Percentiles rank a stretch among this genome's conserved stretches.
phyloP scores from a whole-genome alignment of 345 rosid genomes.

The Chamaenerion angustifolium region DNA sequence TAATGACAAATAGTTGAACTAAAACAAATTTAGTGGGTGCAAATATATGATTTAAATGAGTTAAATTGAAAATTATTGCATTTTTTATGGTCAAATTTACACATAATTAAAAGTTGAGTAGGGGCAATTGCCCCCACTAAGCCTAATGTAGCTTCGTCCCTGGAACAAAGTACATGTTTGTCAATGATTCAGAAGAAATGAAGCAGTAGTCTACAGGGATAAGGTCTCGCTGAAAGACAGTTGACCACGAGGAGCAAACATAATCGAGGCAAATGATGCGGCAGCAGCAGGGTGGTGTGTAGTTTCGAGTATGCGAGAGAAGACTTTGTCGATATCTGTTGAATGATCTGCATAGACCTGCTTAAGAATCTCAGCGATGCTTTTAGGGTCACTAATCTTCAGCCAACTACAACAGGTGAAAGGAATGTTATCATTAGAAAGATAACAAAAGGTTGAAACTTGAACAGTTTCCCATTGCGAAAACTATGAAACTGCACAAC shows the following conservation, averaged over 20 bases:
- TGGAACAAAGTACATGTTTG: not conserved
- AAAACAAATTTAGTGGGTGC: too few relatives aligned
- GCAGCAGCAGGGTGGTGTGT: slow-evolving; percentile 94
- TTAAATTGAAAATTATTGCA: too few relatives aligned
- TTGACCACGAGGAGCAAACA: slow-evolving; percentile 78
- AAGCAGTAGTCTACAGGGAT: slow-evolving; percentile 22
- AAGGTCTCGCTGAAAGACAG: slow-evolving; percentile 64
- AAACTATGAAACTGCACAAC: too few relatives aligned
- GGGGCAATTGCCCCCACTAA: too few relatives aligned
- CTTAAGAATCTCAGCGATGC: slow-evolving; percentile 66
- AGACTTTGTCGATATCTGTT: slow-evolving; percentile 66
- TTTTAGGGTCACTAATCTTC: slow-evolving; percentile 80
- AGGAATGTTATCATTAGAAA: not conserved
- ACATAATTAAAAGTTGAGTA: too few relatives aligned
- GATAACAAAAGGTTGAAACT: not conserved
- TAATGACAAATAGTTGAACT: too few relatives aligned
- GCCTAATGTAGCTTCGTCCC: too few relatives aligned
- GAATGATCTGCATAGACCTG: slow-evolving; percentile 90
- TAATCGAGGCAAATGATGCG: slow-evolving; percentile 81
- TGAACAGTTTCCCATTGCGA: too few relatives aligned
- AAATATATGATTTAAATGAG: too few relatives aligned
- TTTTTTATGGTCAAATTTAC: too few relatives aligned
- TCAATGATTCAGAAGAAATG: not conserved
- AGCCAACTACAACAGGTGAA: slow-evolving; percentile 45
- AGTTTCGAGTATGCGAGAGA: slow-evolving; percentile 54